A percentile compares a stretch with the other conserved stretches of the same genome.
Conservation (phyloP, 2,329 filamentous ascomycete species). For the Fusarium setosum region DNA sequence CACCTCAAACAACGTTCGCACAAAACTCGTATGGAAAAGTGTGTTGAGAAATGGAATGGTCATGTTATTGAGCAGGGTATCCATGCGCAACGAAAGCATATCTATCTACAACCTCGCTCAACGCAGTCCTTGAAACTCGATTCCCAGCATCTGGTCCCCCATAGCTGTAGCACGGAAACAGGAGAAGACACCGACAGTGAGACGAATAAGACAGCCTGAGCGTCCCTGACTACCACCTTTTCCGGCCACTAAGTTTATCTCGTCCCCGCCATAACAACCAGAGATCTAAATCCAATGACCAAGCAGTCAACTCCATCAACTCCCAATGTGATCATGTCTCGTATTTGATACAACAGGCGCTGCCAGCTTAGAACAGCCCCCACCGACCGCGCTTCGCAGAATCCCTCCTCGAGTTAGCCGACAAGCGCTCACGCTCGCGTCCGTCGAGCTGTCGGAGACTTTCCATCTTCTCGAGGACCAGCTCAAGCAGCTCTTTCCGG, state of each 20-base stretch:
- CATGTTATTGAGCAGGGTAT: conserved; percentile 47
- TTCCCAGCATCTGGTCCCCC: neutral
- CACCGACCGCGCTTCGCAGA: conserved; percentile 58
- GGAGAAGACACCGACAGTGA: neutral
- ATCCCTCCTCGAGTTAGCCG: conserved; percentile 37
- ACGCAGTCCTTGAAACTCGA: conserved; percentile 1
- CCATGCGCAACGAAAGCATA: conserved; percentile 33
- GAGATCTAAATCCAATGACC: conserved; percentile 41
- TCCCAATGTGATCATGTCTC: conserved; percentile 45
- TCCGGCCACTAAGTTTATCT: conserved; percentile 1
- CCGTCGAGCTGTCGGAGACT: conserved; percentile 86
- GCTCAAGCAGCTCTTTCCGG: conserved; percentile 90
- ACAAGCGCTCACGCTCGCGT: conserved; percentile 68
- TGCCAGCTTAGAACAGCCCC: conserved; percentile 59
- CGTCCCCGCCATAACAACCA: conserved; percentile 12
- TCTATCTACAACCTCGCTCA: conserved; percentile 32
- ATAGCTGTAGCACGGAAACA: neutral
- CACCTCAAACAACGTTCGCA: neutral
- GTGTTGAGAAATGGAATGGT: conserved; percentile 9
- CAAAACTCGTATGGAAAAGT: too few species aligned
- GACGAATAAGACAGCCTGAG: neutral
- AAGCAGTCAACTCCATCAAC: conserved; percentile 43
- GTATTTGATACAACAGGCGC: conserved; percentile 14
- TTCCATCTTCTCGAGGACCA: conserved; percentile 97
- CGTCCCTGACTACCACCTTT: neutral